Evolutionary conservation across 1,139 yeast genomes (phyloP).

Genomic region (Candida pseudocylindracea): DNA sequence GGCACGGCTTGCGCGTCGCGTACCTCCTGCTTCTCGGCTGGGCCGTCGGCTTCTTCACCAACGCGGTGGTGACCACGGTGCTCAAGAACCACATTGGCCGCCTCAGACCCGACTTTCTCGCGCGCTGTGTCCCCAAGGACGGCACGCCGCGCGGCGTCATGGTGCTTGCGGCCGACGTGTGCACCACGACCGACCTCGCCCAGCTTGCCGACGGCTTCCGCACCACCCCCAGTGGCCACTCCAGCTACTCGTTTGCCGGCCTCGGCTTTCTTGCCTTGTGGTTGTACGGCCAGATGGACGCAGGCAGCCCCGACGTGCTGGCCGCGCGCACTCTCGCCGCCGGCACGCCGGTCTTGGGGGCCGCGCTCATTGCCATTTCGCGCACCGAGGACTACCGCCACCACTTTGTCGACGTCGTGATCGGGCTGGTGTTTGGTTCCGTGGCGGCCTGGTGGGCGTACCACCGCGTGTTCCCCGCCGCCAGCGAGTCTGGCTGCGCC

Average conservation of each 20-base stretch:
- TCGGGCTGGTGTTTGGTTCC: constrained; percentile 35
- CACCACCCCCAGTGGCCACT: constrained; percentile 42
- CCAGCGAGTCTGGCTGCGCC: constrained; percentile 13
- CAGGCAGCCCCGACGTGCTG: constrained; percentile 17
- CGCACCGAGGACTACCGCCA: constrained; percentile 67
- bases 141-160: constrained; percentile 22
- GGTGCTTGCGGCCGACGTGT: constrained; percentile 35
- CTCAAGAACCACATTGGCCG: constrained; percentile 56
- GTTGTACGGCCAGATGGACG: constrained; percentile 34
- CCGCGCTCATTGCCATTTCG: constrained; percentile 40
- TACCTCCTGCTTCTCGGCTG: constrained; percentile 17
- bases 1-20: constrained; percentile 14
- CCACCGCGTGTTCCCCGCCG: constrained; percentile 13
- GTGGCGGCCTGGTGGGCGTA: constrained; percentile 15
- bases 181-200: constrained; percentile 25
- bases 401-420: constrained; percentile 44
- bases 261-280: constrained; percentile 40
- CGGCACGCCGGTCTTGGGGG: constrained; percentile 25
- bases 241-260: constrained; percentile 13
- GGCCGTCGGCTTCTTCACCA: constrained; percentile 13
- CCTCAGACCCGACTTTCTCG: constrained; percentile 58
- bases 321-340: constrained; percentile 24
- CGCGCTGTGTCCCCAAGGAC: constrained; percentile 38
- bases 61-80: constrained; percentile 23
- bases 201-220: constrained; percentile 30